Conservation (phyloP, 345 rosid genomes). For the Acer campestre region DNA sequence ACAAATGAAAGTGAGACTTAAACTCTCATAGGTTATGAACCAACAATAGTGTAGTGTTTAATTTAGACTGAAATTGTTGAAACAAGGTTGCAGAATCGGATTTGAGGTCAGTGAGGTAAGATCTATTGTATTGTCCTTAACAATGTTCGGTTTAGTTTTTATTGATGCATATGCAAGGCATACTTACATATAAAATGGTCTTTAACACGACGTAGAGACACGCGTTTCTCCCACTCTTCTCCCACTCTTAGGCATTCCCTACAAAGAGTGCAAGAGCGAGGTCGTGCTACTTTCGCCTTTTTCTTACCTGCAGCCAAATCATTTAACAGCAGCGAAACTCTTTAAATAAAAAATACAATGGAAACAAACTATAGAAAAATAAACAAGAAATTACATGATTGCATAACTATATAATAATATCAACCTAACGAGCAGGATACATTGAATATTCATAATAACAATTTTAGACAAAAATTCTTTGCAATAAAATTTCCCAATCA, state of each 20-base stretch:
- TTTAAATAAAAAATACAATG: not conserved
- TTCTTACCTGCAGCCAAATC: conserved; percentile 52
- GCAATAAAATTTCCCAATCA: not conserved
- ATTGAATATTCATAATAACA: not conserved
- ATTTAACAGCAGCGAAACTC: not conserved
- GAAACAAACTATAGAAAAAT: conserved; percentile 4
- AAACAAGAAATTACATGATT: not conserved
- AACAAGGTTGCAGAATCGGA: not conserved
- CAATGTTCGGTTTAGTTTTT: not conserved
- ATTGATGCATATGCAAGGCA: not conserved
- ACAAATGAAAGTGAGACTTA: conserved; percentile 7
- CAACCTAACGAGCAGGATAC: not conserved
- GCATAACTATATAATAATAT: not conserved
- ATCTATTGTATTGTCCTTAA: not conserved
- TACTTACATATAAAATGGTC: conserved; percentile 92
- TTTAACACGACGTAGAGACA: conserved; percentile 66
- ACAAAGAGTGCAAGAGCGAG: conserved; percentile 86
- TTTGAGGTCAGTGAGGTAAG: not conserved
- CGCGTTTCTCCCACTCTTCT: conserved; percentile 56
- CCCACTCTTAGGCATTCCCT: conserved; percentile 79
- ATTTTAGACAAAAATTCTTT: not conserved
- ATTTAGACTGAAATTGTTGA: not conserved
- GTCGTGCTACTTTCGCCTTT: conserved; percentile 76
- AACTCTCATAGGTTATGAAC: not conserved
- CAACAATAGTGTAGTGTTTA: not conserved